These are phyloP conservation scores for Rhodamnia rubescens DNA, from an alignment of 345 rosid genomes.

Conservation along the genomic window DNA sequence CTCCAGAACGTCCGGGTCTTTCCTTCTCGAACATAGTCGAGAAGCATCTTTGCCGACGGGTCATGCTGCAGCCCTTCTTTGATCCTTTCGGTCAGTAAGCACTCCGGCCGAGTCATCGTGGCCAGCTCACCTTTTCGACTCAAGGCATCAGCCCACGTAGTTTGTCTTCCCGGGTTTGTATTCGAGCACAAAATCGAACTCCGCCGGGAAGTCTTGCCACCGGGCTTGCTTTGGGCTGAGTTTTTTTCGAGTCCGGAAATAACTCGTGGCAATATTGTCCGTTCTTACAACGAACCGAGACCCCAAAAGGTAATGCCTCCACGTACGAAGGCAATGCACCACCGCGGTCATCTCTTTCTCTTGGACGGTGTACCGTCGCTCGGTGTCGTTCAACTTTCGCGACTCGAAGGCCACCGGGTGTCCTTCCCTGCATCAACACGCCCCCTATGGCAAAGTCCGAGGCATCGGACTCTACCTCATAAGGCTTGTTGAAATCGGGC, in stretches of 20 bases:
- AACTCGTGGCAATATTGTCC: no score
- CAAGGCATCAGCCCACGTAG: background rate
- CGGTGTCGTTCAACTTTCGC: no score
- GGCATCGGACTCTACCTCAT: no score
- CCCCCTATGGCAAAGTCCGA: no score
- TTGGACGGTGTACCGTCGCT: no score
- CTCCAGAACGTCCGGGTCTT: background rate
- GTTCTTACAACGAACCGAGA: background rate
- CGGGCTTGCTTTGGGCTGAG: background rate
- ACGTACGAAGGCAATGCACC: background rate
- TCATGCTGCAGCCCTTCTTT: background rate
- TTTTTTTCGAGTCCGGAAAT: background rate
- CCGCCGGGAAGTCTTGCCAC: background rate
- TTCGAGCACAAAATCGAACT: background rate
- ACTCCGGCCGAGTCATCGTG: accelerated
- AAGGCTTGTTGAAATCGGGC: no score
- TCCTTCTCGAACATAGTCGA: background rate
- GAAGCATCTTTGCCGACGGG: background rate
- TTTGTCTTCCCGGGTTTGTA: background rate
- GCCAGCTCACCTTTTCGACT: background rate
- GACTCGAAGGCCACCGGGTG: no score
- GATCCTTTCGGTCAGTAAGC: background rate
- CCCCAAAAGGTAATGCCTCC: background rate
- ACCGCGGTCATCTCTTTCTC: background rate
- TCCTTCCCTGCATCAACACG: no score